Base-by-base conservation (phyloP, 805 yeast genomes). In the Cyberlindnera veronae region DNA sequence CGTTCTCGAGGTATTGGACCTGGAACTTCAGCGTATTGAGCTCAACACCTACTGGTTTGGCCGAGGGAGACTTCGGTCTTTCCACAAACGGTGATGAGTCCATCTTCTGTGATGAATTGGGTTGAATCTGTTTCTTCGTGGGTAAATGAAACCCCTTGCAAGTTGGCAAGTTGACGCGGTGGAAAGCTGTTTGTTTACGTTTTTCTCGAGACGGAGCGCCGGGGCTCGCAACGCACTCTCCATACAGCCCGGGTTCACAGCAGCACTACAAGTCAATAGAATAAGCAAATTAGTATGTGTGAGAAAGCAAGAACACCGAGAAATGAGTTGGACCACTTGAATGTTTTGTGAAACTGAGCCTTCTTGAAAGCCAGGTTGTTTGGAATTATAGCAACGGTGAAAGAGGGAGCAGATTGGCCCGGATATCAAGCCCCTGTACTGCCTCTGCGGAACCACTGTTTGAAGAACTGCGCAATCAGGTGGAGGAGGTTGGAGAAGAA, bases 1-100 rank as follows among this genome's bases (percentile, higher is more conserved):
- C 70, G 40, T 63, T 63, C 38, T 64, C 63, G 24, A 67, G 42
- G 7, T 66, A 60, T 11, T 58, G 59, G 27, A 66, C 51, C 42
- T 66, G 66, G 53, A 60, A 74, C 33, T 61, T 62, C 41, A 67
- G 52, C 7, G 58, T 37, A 32, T 56, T 48, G 1, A 60, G 41
- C 31, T 61, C 60, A 6, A 42, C 14, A n/a, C n/a, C n/a, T 7
- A 36, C 34, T 7, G 41, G 44, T 31, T 42, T 42, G 31, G 18
- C 29, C 13, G 13, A 5, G 3, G 15, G 9, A n/a, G 27, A 4
- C 26, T 29, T 7, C 6, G 68, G 70, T 3, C 57, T 44, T 32
- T 66, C 69, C 3, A 66, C 42, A 50, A 67, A 66, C 1, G 71
- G 69, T 4, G 69, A 52, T 0, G 60, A 55, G 43, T 55, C 59